Evolutionary conservation across 1,284 basidiomycete genomes (phyloP), one percentile per base, ranked within the genome.

Genomic region (Rugosomyces carneus): DNA sequence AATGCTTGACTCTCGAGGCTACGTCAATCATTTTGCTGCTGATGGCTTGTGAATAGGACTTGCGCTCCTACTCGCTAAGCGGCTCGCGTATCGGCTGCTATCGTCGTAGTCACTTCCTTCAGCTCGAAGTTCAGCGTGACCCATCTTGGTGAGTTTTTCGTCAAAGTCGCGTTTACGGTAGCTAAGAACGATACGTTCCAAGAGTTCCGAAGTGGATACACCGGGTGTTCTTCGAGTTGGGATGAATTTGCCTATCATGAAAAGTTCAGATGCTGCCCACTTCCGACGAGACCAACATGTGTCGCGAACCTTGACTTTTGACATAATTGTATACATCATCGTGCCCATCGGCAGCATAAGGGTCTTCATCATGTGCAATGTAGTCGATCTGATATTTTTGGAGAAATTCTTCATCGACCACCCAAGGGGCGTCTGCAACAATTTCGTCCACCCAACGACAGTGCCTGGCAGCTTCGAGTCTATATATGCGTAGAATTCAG

Each of bases 361-460:
- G 89, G 45, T 80, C 80, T 60, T 95, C 92, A 58, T 97, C 93
- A 59, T 98, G 93, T 0, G 95, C 94, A 45, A 99, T 89, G 60
- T 97, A 98, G 64, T 99, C 95, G 53, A 99, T 93, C 62, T 84
- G 65, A 63, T 88, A 80, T 59, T 85, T 82, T 41, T 90, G 78
- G 40, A 98, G 58, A 59, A 96, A 96, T 1, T 75, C 82, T 49
- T 84, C 74, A 55, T 87, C 82, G 49, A 98, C 75, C 29, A 91
- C 74, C 93, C 95, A 98, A 0, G 96, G 95, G 4, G 88, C 91
- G 43, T 94, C 90, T n/a, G 90, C 79, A 18, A 96, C 71, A 42
- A 99, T 85, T 66, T 98, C 89, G 65, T 99, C 94, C 0, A 94
- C 93, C 95, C 95, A 99, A 46, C 92, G 80, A 64, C 95, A 97